Evolutionary conservation across 345 rosid genomes (phyloP), one percentile per base, ranked within the genome.

Genomic region (Populus ilicifolia): DNA sequence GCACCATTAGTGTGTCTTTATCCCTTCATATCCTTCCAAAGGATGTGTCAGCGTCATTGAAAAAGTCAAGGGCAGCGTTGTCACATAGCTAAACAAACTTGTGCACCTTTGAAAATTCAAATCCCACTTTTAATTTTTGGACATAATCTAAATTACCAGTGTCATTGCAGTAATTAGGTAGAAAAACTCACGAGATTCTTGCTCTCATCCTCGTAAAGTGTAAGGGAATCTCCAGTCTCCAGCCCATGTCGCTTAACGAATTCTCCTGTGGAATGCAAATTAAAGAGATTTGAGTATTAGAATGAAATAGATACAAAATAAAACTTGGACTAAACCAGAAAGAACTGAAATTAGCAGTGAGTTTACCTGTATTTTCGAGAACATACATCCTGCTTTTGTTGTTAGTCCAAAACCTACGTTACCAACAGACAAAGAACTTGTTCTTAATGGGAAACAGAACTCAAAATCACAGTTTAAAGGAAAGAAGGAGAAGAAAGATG

Each of bases 311-410:
- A 23, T 46, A 12, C 5, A 38, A 16, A 14, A 10, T 20, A 29
- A 72, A 59, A 27, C 12, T 36, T 46, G 18, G 67, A 17, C 21
- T 25, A 44, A 81, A 71, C 38, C n/a, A 21, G 8, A 65, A 75
- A 63, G 38, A 21, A 35, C 38, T 18, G 17, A 16, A 69, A 46
- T 10, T 3, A 36, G 33, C 46, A 29, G 14, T 33, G 39, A 11
- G n/a, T 52, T 77, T 72, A 91, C 99, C 93, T 81, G 98, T 86
- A 78, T 92, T 88, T 79, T 93, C 96, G 17, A 93, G 88, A 76
- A 95, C 88, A 79, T 93, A 95, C 98, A 95, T 95, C 67, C 98
- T 87, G 79, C 99, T 95, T 61, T 86, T 89, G 80, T 90, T 91
- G 73, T 90, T 95, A 48, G 82, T 65, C 99, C 99, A 95, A 80